A percentile compares a stretch with the other conserved stretches of the same genome.
Evolutionary conservation across 768 basidiomycete genomes (phyloP).

Genomic region (Lyophyllum atratum): DNA sequence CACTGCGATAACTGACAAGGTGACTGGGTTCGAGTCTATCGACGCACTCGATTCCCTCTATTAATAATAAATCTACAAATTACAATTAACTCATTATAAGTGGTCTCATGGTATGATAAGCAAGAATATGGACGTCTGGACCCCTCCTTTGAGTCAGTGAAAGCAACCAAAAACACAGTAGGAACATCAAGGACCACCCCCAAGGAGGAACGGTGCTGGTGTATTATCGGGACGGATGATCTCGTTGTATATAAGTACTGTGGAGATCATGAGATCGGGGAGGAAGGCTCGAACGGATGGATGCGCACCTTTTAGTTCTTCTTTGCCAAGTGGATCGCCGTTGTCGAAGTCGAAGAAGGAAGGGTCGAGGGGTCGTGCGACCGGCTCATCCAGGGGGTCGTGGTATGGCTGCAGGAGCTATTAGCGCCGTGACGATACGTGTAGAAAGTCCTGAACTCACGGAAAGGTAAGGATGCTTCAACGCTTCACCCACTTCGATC

Average conservation of each 20-base stretch:
- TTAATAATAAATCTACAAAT: background rate
- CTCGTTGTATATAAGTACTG: slow-evolving; percentile 55
- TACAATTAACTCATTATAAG: background rate
- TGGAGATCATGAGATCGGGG: background rate
- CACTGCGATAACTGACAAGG: too few species aligned
- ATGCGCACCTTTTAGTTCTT: slow-evolving; percentile 63
- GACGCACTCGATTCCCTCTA: background rate
- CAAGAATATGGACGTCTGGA: background rate
- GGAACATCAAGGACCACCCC: background rate
- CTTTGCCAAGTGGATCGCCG: slow-evolving; percentile 63
- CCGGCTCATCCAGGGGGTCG: slow-evolving; percentile 87
- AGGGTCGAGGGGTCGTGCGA: slow-evolving; percentile 72
- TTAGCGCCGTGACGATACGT: background rate
- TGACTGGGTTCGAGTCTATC: too few species aligned
- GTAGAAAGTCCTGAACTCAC: slow-evolving; percentile 40
- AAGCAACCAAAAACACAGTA: background rate
- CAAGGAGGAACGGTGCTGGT: slow-evolving; percentile 17
- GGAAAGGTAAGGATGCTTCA: slow-evolving; percentile 88
- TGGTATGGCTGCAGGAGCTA: slow-evolving; percentile 67
- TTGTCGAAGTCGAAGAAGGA: slow-evolving; percentile 86
- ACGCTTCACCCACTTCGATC: slow-evolving; percentile 84
- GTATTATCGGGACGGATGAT: slow-evolving; percentile 37
- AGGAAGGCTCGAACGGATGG: background rate
- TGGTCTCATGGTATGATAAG: background rate
- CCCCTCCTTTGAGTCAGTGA: background rate